Conservation (phyloP, 1,139 yeast species). For the Geotrichum phurueaensis region DNA sequence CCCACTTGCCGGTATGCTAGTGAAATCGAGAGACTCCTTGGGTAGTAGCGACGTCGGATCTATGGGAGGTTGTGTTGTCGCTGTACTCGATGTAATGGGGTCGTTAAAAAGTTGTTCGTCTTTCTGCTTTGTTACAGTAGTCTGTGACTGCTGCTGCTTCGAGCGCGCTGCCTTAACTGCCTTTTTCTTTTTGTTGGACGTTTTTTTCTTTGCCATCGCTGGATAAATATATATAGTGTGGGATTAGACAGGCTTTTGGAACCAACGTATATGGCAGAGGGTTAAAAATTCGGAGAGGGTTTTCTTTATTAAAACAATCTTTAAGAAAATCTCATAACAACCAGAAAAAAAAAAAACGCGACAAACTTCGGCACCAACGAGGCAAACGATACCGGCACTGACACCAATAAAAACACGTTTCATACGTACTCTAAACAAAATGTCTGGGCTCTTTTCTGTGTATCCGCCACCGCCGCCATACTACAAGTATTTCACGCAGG, state of each 20-base stretch:
- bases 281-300: not conserved
- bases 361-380: not conserved
- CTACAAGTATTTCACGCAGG: conserved; percentile 59
- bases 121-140: not conserved
- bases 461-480: conserved; percentile 87
- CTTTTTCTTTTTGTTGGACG: conserved; percentile 10
- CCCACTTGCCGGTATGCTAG: not conserved
- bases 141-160: not conserved
- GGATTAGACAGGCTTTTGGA: not conserved
- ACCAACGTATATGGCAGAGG: not conserved
- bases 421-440: conserved; percentile 5
- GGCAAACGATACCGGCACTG: not conserved
- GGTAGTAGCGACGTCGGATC: not conserved
- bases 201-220: conserved; percentile 13
- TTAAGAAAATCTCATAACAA: not conserved
- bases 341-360: too few relatives aligned
- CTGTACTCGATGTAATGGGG: not conserved
- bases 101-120: not conserved
- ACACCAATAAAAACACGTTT: not conserved
- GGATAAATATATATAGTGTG: not conserved
- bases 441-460: conserved; percentile 48
- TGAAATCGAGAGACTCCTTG: not conserved
- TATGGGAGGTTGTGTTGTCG: not conserved
- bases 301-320: not conserved
- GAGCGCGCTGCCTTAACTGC: not conserved